Evolutionary conservation across 345 rosid genomes (phyloP).

Genomic region (Citrus inodora): DNA sequence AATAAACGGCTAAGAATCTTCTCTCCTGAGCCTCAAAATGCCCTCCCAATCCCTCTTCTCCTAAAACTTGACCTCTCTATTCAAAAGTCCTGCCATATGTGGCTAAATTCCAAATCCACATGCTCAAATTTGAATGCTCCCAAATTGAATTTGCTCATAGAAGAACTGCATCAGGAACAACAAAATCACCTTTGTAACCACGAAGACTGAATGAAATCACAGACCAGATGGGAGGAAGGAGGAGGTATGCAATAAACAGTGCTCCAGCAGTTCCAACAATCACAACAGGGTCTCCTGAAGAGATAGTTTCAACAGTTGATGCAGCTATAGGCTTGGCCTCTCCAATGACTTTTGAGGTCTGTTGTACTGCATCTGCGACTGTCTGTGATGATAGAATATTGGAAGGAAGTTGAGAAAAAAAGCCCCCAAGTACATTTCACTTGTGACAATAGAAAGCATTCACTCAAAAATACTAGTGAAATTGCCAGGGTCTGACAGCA

Average conservation of each 20-base stretch:
- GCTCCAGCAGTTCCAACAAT: constrained; percentile 73
- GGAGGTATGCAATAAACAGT: constrained; percentile 58
- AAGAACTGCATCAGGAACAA: constrained; percentile 1
- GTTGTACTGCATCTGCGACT: constrained; percentile 69
- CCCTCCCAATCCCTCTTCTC: not conserved
- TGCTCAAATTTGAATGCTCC: not conserved
- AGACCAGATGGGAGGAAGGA: constrained; percentile 82
- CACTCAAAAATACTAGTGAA: not conserved
- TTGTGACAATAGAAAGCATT: not conserved
- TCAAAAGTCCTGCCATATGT: not conserved
- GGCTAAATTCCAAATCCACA: not conserved
- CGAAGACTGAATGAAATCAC: constrained; percentile 63
- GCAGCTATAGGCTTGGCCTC: constrained; percentile 81
- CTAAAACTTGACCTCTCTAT: not conserved
- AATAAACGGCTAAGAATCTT: not conserved
- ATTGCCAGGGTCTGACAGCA: not conserved
- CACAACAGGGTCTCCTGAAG: constrained; percentile 69
- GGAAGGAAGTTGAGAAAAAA: not conserved
- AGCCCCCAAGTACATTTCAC: not conserved
- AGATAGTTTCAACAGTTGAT: constrained; percentile 67
- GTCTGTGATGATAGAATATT: constrained; percentile 44
- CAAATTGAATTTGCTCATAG: not conserved
- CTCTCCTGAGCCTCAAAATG: not conserved
- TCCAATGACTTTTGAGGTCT: constrained; percentile 61
- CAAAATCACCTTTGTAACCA: constrained; percentile 75